Conservation (phyloP, 768 basidiomycete genomes). For the Podaxis sp. region DNA sequence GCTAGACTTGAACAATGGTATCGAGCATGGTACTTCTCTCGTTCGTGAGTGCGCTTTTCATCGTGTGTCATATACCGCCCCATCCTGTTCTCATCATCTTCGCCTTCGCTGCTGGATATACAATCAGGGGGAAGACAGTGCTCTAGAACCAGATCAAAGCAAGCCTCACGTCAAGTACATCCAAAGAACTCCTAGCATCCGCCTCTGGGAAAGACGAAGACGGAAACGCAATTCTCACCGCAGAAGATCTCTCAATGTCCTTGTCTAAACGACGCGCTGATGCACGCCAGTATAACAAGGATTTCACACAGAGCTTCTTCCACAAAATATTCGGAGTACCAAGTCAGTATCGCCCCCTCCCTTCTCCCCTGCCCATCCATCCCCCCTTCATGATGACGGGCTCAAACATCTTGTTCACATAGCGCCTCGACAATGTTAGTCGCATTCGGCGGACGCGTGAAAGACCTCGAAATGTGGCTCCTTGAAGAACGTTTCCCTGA, state of each 20-base stretch:
- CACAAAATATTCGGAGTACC: slow-evolving; percentile 61
- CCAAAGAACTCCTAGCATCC: slow-evolving; percentile 48
- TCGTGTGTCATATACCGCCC: neutral
- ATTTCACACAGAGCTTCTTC: slow-evolving; percentile 43
- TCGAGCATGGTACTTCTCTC: slow-evolving; percentile 67
- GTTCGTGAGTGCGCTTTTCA: slow-evolving; percentile 38
- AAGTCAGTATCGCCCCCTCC: slow-evolving; percentile 42
- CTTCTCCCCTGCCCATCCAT: neutral
- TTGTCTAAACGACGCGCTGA: slow-evolving; percentile 60
- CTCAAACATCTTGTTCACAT: neutral
- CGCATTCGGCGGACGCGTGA: slow-evolving; percentile 47
- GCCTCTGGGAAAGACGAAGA: slow-evolving; percentile 55
- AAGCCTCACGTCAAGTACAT: slow-evolving; percentile 45
- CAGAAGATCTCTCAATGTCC: slow-evolving; percentile 52
- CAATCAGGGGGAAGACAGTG: slow-evolving; percentile 50
- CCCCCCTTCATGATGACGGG: no score
- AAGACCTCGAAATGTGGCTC: slow-evolving; percentile 45
- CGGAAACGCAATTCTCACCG: slow-evolving; percentile 45
- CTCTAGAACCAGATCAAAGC: slow-evolving; percentile 44
- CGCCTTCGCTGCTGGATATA: neutral
- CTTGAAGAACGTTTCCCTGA: slow-evolving; percentile 61
- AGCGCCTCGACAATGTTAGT: slow-evolving; percentile 58
- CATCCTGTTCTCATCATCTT: neutral
- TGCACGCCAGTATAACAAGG: slow-evolving; percentile 45
- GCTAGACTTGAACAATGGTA: slow-evolving; percentile 69